A percentile compares a stretch with the other conserved stretches of the same genome.
Conservation (phyloP, 441 rosid genomes). For the Pelargonium australe region DNA sequence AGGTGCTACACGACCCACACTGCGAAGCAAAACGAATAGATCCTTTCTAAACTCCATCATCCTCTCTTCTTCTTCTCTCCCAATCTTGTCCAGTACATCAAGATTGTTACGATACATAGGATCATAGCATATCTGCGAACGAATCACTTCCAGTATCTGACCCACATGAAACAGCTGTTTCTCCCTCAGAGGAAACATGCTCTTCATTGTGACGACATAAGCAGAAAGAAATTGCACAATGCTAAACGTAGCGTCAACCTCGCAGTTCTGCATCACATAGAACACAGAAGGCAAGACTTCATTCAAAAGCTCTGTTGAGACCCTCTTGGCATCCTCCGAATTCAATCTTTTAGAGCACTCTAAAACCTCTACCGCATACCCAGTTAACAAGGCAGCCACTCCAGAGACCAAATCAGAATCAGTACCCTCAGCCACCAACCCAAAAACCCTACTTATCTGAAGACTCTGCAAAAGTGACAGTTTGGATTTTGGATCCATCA, state of each 20-base stretch:
- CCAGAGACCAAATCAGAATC: conserved; percentile 60
- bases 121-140: conserved; percentile 62
- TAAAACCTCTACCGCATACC: conserved; percentile 76
- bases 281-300: conserved; percentile 87
- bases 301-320: conserved; percentile 57
- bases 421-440: conserved; percentile 49
- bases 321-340: conserved; percentile 49
- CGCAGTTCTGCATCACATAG: conserved; percentile 61
- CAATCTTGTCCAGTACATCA: conserved; percentile 68
- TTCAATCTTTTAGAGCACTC: conserved; percentile 68
- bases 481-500: conserved; percentile 36
- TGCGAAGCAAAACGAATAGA: conserved; percentile 69
- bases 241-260: conserved; percentile 57
- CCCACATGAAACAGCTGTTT: conserved; percentile 56
- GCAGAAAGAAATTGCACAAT: conserved; percentile 71
- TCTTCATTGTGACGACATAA: conserved; percentile 76
- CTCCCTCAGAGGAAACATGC: conserved; percentile 19
- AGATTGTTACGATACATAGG: conserved; percentile 62
- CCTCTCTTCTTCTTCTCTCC: conserved; percentile 83
- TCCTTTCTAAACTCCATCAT: conserved; percentile 85
- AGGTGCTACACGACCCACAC: conserved; percentile 80
- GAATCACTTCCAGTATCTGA: conserved; percentile 78
- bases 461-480: conserved; percentile 61
- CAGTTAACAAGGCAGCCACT: conserved; percentile 61
- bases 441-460: conserved; percentile 54